Base-by-base conservation (phyloP, 2,329 filamentous ascomycete genomes). In the Penicillium sp. region DNA sequence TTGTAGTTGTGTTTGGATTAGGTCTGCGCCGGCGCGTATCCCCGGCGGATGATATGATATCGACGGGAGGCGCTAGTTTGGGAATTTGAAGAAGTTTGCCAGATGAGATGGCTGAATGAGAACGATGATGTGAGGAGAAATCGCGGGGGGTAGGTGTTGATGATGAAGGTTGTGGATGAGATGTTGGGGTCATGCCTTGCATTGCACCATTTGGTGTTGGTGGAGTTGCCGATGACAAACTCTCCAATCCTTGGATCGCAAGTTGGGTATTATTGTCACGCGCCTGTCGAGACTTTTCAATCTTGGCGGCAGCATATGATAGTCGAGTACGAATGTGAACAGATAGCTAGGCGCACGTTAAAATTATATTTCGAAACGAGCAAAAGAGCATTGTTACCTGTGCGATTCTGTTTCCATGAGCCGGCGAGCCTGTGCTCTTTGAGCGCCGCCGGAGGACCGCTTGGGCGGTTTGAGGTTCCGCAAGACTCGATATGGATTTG, bases 261-360 rank as follows among this genome's bases (percentile, higher is more conserved):
- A 55, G 46, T 37, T 65, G 59, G 13, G 59, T 51, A 16, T 42
- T 54, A 21, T 86, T 87, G 61, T 89, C 87, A 24, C 65, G 69
- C 49, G 87, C 84, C 75, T 96, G 90, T 89, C 92, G 95, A 57
- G 91, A 91, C 70, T 96, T 87, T 71, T 91, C 91, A 42, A 97
- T 90, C 75, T 96, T 97, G 71, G 96, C 84, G 84, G 96, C 95
- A 62, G 93, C 93, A 74, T 97, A 97, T 7, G 91, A 91, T 27
- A 98, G 82, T 67, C 91, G 89, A 50, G 91, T 88, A 70, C 88
- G 89, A 52, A 98, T 82, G 70, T 93, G 90, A 54, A 87, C 85
- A 42, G 90, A 91, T 53, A 91, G 78, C 89, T 92, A 71, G 46
- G 58, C 43, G 60, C 22, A 52, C 29, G 60, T 72, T 52, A 71